phyloP scores from a whole-genome alignment of 768 basidiomycete species.

The Lactarius vividus region DNA sequence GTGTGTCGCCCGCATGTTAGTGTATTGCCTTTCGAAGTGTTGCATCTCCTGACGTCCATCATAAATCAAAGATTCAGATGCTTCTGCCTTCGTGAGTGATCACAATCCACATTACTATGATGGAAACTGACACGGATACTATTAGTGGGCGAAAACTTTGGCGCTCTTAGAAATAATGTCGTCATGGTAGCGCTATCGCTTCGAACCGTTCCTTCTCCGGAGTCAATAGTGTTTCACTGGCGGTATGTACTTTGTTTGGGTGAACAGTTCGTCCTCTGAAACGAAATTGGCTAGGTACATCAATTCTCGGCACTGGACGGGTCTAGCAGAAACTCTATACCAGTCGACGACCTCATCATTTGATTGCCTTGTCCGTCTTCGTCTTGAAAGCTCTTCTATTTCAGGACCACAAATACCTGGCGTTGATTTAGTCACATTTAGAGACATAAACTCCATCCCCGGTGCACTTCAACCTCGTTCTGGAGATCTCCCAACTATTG shows the following conservation, averaged over 20 bases:
- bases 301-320: background rate
- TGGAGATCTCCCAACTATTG: background rate
- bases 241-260: background rate
- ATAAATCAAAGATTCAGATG: slow-evolving; percentile 17
- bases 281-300: slow-evolving; percentile 8
- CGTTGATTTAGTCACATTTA: slow-evolving; percentile 4
- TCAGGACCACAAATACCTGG: background rate
- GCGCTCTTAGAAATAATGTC: background rate
- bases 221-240: slow-evolving; percentile 10
- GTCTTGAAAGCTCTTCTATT: background rate
- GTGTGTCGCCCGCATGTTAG: slow-evolving; percentile 17
- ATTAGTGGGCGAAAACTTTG: slow-evolving; percentile 16
- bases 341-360: slow-evolving; percentile 5
- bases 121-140: background rate
- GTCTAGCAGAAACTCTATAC: slow-evolving; percentile 6
- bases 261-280: background rate
- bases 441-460: background rate
- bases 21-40: background rate
- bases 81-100: slow-evolving; percentile 16
- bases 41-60: background rate
- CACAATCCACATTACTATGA: background rate
- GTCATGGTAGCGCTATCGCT: slow-evolving; percentile 3
- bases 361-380: slow-evolving; percentile 15
- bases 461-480: background rate
- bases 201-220: background rate